Conservation (phyloP, 2,329 filamentous ascomycete genomes). For the Chalaropsis ovoidea region DNA sequence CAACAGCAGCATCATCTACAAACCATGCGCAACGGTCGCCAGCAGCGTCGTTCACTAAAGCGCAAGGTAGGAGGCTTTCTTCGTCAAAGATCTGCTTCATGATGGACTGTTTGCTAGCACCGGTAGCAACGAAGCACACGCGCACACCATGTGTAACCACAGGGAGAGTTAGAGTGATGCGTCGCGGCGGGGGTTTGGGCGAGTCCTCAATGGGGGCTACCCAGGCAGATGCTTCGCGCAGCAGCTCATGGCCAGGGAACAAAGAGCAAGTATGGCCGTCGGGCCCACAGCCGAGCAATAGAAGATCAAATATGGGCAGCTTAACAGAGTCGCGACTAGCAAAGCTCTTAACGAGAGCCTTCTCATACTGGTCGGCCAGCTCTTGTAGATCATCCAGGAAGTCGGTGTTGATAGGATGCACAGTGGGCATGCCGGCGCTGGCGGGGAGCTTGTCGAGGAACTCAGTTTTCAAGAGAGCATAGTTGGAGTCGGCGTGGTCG, state of each 20-base stretch:
- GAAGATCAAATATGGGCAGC: constrained; percentile 86
- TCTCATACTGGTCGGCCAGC: constrained; percentile 87
- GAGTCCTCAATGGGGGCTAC: constrained; percentile 85
- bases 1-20: constrained; percentile 73
- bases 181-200: constrained; percentile 81
- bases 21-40: constrained; percentile 94
- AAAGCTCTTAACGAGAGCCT: constrained; percentile 73
- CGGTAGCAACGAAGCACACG: constrained; percentile 86
- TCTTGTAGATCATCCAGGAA: constrained; percentile 72
- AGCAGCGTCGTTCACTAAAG: constrained; percentile 72
- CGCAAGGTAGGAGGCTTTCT: constrained; percentile 69
- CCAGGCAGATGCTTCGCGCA: constrained; percentile 83
- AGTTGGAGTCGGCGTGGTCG: constrained; percentile 89
- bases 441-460: constrained; percentile 78
- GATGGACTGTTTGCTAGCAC: constrained; percentile 78
- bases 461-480: constrained; percentile 75
- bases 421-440: constrained; percentile 53
- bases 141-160: constrained; percentile 79
- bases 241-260: constrained; percentile 79
- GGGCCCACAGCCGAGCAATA: constrained; percentile 86
- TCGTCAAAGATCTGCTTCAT: constrained; percentile 89
- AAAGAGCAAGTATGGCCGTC: constrained; percentile 96
- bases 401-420: constrained; percentile 64
- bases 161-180: constrained; percentile 85
- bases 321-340: constrained; percentile 89